Evolutionary conservation across 257 asterid species (phyloP).

Genomic region (Nicotiana paniculata): DNA sequence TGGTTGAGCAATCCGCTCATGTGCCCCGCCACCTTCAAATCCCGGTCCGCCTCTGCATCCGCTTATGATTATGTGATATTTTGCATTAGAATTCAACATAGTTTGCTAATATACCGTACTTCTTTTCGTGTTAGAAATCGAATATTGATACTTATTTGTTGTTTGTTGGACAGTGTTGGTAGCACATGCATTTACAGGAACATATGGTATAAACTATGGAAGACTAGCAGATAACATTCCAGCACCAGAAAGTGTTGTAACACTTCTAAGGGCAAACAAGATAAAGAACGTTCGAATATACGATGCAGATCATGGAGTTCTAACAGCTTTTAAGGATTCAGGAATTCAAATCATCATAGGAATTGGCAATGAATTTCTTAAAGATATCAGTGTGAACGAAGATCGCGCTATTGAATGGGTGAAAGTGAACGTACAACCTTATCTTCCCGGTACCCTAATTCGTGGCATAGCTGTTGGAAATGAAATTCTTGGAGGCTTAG

Average conservation of each 20-base stretch:
- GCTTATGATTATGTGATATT: background rate
- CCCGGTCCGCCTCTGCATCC: too few species aligned
- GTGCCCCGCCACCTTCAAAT: too few species aligned
- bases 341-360: conserved; percentile 64
- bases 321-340: conserved; percentile 49
- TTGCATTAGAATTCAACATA: background rate
- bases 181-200: conserved; percentile 59
- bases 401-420: conserved; percentile 65
- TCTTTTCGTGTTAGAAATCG: too few species aligned
- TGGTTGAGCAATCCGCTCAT: too few species aligned
- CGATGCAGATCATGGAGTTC: conserved; percentile 48
- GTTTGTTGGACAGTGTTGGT: conserved; percentile 20
- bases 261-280: conserved; percentile 58
- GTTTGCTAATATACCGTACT: too few species aligned
- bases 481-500: conserved; percentile 58
- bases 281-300: conserved; percentile 67
- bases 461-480: conserved; percentile 80
- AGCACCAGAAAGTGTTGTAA: conserved; percentile 64
- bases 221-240: conserved; percentile 70
- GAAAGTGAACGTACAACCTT: conserved; percentile 53
- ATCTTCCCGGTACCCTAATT: conserved; percentile 51
- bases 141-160: background rate
- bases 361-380: conserved; percentile 43
- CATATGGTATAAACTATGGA: conserved; percentile 78
- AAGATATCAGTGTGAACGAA: conserved; percentile 41